Conservation (phyloP, 2,329 filamentous ascomycete genomes). For the Arthrobotrys conoides region DNA sequence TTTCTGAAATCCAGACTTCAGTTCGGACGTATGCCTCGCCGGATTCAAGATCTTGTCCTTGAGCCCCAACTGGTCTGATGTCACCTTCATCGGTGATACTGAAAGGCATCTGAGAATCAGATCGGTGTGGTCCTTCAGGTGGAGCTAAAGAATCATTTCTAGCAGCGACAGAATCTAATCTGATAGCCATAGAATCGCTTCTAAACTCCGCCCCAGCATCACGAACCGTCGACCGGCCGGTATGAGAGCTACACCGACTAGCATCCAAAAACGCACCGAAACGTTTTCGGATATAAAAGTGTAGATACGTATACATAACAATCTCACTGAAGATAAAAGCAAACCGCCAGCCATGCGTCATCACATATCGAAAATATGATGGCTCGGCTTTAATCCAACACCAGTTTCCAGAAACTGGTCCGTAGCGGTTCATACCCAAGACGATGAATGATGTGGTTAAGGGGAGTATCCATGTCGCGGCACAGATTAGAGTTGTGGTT, state of each 20-base stretch:
- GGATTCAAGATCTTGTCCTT: slow-evolving; percentile 30
- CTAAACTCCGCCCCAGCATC: slow-evolving; percentile 18
- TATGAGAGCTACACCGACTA: slow-evolving; percentile 36
- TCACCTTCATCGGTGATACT: slow-evolving; percentile 21
- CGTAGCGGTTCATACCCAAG: slow-evolving; percentile 65
- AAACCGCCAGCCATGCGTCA: slow-evolving; percentile 70
- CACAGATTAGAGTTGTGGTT: slow-evolving; percentile 65
- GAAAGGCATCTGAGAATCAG: slow-evolving; percentile 31
- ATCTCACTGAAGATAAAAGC: slow-evolving; percentile 68
- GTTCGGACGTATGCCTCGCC: slow-evolving; percentile 19
- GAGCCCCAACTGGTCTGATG: slow-evolving; percentile 4
- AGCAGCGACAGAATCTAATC: slow-evolving; percentile 13
- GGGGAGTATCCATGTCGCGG: slow-evolving; percentile 68
- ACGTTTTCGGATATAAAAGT: slow-evolving; percentile 64
- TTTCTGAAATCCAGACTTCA: slow-evolving; percentile 50
- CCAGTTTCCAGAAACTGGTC: slow-evolving; percentile 70
- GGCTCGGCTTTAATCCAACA: slow-evolving; percentile 69
- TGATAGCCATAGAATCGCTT: slow-evolving; percentile 7
- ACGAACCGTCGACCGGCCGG: slow-evolving; percentile 34
- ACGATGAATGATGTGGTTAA: slow-evolving; percentile 66
- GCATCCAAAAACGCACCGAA: slow-evolving; percentile 50
- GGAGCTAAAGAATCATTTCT: slow-evolving; percentile 9
- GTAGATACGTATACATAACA: slow-evolving; percentile 68
- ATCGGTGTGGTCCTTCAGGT: slow-evolving; percentile 4
- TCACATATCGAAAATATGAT: slow-evolving; percentile 68